These are phyloP conservation scores for Kwoniella sp. DNA, from an alignment of 768 basidiomycete genomes.

Conservation along the genomic window DNA sequence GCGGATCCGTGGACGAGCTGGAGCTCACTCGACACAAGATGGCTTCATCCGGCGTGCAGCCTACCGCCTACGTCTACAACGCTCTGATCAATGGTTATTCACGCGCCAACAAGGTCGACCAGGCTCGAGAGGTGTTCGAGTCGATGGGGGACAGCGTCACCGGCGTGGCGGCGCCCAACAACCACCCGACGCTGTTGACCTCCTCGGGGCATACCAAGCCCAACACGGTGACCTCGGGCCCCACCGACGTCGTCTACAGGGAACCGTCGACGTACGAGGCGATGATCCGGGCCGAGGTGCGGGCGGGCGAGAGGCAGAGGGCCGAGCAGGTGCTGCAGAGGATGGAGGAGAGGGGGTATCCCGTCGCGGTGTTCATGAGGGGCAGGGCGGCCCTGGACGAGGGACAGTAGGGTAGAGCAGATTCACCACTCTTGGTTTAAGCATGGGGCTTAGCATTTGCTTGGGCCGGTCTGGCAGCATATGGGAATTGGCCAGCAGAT, in stretches of 20 bases:
- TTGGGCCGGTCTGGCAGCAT: not conserved
- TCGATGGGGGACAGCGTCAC: constrained; percentile 69
- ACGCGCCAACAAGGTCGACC: constrained; percentile 63
- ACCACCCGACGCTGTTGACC: constrained; percentile 69
- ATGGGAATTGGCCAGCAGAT: not conserved
- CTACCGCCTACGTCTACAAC: constrained; percentile 95
- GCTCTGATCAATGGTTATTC: constrained; percentile 72
- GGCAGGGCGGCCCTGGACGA: constrained; percentile 35
- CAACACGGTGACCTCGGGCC: constrained; percentile 46
- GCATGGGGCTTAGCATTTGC: not conserved
- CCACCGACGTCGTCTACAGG: constrained; percentile 64
- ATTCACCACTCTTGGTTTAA: no score
- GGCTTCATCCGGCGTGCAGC: constrained; percentile 62
- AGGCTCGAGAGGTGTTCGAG: constrained; percentile 75
- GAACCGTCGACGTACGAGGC: constrained; percentile 72
- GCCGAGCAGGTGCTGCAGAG: constrained; percentile 68
- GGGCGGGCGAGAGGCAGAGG: constrained; percentile 66
- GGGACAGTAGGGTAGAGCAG: not conserved
- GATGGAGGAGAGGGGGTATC: constrained; percentile 57
- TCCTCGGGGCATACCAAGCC: constrained; percentile 48
- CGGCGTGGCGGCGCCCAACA: constrained; percentile 76
- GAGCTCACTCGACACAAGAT: constrained; percentile 65
- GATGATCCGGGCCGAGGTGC: constrained; percentile 89
- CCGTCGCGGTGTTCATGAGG: constrained; percentile 41
- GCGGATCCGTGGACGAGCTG: constrained; percentile 72